Conservation (phyloP, 1,284 basidiomycete genomes). For the Irpex sp. region DNA sequence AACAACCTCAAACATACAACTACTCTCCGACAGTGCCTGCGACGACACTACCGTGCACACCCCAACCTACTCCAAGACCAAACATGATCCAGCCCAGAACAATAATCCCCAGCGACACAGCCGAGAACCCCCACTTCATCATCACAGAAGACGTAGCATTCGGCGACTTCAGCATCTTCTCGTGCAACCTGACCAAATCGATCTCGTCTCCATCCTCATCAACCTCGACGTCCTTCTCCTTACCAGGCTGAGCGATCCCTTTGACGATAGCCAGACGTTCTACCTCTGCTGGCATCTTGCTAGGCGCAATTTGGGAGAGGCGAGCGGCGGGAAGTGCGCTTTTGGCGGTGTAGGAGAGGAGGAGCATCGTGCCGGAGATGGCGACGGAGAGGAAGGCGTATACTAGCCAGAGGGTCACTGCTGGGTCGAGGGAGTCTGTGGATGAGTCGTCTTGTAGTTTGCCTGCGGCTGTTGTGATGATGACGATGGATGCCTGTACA, state of each 20-base stretch:
- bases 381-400: constrained; percentile 36
- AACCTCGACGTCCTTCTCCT: constrained; percentile 15
- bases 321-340: constrained; percentile 34
- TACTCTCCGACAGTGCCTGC: constrained; percentile 37
- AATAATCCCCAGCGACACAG: constrained; percentile 27
- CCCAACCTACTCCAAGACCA: constrained; percentile 39
- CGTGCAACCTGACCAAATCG: constrained; percentile 20
- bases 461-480: constrained; percentile 39
- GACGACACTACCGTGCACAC: constrained; percentile 35
- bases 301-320: constrained; percentile 34
- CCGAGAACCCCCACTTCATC: constrained; percentile 25
- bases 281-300: constrained; percentile 26
- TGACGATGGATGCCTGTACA: constrained; percentile 40
- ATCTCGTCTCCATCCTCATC: constrained; percentile 15
- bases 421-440: constrained; percentile 33
- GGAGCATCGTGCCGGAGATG: constrained; percentile 32
- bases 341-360: constrained; percentile 26
- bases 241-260: constrained; percentile 15
- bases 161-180: constrained; percentile 31
- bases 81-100: constrained; percentile 41
- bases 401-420: constrained; percentile 37
- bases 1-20: neutral
- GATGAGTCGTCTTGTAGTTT: constrained; percentile 35
- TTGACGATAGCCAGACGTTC: constrained; percentile 24
- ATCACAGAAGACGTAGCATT: constrained; percentile 8